Evolutionary conservation across 2,329 filamentous ascomycete genomes (phyloP).

Genomic region (Parasarocladium wereldwijsianum): DNA sequence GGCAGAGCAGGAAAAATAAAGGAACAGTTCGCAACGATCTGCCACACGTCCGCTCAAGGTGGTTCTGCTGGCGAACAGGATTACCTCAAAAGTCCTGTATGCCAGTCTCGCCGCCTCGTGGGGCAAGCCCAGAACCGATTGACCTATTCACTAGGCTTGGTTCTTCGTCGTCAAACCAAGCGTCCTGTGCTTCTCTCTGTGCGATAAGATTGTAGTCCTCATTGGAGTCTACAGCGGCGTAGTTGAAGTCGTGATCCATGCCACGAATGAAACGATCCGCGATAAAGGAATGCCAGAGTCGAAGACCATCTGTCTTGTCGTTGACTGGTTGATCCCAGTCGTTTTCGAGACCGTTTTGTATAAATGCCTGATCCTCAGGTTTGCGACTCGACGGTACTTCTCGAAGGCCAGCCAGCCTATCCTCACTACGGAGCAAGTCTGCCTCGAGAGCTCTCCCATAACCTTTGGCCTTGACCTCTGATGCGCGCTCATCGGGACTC

Average conservation of each 20-base stretch:
- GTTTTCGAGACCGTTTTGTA: constrained; percentile 19
- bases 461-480: constrained; percentile 58
- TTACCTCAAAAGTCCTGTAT: constrained; percentile 56
- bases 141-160: constrained; percentile 45
- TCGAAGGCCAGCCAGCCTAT: constrained; percentile 45
- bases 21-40: too few species aligned
- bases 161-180: constrained; percentile 69
- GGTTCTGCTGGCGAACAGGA: too few species aligned
- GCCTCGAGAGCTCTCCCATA: constrained; percentile 69
- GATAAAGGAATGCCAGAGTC: constrained; percentile 60
- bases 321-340: constrained; percentile 15
- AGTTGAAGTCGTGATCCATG: constrained; percentile 67
- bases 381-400: constrained; percentile 8
- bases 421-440: constrained; percentile 62
- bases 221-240: constrained; percentile 52
- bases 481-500: constrained; percentile 55
- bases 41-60: too few species aligned
- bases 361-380: background rate
- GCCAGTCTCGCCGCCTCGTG: constrained; percentile 46
- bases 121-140: constrained; percentile 11
- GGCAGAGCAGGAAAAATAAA: too few species aligned
- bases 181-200: constrained; percentile 52
- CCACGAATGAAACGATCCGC: constrained; percentile 61
- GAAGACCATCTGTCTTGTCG: constrained; percentile 47
- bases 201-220: constrained; percentile 53